These are phyloP conservation scores for Pseudopyrenochaeta lycopersici DNA, from an alignment of 2,329 filamentous ascomycete species.

Conservation along the genomic window DNA sequence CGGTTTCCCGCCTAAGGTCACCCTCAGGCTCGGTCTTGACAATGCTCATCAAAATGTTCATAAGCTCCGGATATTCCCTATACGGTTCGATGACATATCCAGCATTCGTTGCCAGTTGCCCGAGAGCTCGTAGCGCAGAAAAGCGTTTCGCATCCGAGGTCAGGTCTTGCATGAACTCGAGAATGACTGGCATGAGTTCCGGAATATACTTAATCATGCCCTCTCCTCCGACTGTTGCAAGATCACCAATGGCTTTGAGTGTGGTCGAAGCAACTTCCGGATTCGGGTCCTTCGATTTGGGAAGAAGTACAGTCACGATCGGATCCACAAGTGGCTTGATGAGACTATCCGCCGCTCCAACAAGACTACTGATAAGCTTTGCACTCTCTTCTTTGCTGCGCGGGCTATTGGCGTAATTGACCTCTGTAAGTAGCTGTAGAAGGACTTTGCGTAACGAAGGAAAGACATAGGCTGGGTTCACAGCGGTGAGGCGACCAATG, in stretches of 20 bases:
- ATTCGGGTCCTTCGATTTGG: conserved; percentile 86
- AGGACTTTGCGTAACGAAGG: conserved; percentile 93
- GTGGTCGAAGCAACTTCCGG: conserved; percentile 92
- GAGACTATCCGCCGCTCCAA: conserved; percentile 89
- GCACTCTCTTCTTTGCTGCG: conserved; percentile 97
- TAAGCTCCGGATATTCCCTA: conserved; percentile 89
- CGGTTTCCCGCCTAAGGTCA: conserved; percentile 87
- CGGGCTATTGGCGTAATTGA: conserved; percentile 93
- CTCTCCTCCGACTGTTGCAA: conserved; percentile 91
- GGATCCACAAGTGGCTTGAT: conserved; percentile 98
- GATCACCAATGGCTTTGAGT: conserved; percentile 92
- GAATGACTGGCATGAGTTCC: conserved; percentile 91
- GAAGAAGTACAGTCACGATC: conserved; percentile 92
- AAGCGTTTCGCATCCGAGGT: conserved; percentile 90
- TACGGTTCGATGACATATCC: conserved; percentile 98
- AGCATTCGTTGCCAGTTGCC: conserved; percentile 92
- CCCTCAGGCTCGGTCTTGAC: conserved; percentile 92
- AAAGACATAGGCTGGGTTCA: conserved; percentile 97
- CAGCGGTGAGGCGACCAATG: conserved; percentile 87
- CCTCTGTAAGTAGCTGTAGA: conserved; percentile 93
- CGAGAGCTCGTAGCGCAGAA: conserved; percentile 87
- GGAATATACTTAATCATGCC: conserved; percentile 94
- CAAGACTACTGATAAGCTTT: conserved; percentile 88
- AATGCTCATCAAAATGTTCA: conserved; percentile 92
- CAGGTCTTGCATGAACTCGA: conserved; percentile 92